phyloP scores from a whole-genome alignment of 108 stramenopile species.

The Fragilariopsis cylindrus region DNA sequence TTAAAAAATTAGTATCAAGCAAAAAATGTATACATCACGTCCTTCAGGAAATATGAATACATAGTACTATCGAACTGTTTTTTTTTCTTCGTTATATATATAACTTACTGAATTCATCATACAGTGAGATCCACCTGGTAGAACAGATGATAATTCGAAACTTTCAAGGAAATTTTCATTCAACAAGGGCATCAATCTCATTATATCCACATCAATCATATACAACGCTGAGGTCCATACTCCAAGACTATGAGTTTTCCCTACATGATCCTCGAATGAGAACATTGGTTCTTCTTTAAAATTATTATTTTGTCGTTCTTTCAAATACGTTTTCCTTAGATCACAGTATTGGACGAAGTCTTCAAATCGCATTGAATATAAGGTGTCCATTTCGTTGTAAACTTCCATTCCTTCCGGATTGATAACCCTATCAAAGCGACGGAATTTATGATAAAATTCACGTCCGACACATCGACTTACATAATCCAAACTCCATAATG shows the following conservation, averaged over 20 bases:
- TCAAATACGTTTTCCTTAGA: conserved; percentile 13
- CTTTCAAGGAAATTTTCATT: conserved; percentile 48
- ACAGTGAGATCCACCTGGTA: conserved; percentile 80
- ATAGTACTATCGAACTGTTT: neutral
- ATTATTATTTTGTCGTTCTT: neutral
- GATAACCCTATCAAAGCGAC: conserved; percentile 43
- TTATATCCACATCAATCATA: conserved; percentile 74
- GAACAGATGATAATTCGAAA: conserved; percentile 56
- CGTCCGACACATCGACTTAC: conserved; percentile 39
- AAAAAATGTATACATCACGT: neutral
- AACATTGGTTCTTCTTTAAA: conserved; percentile 25
- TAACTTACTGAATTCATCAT: conserved; percentile 81
- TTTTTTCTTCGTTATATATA: too few relatives aligned
- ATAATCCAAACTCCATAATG: conserved; percentile 50
- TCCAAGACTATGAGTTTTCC: conserved; percentile 38
- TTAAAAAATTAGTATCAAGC: neutral
- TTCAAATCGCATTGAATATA: conserved; percentile 51
- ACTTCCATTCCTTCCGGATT: conserved; percentile 16
- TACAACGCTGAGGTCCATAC: conserved; percentile 54
- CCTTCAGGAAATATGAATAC: neutral
- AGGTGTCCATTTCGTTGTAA: conserved; percentile 24
- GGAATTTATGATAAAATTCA: conserved; percentile 58
- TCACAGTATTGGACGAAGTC: conserved; percentile 60
- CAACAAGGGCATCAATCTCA: conserved; percentile 47
- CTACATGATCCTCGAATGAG: conserved; percentile 42